These are phyloP conservation scores for Cutaneotrichosporon arboriforme DNA, from an alignment of 1,284 basidiomycete species.

Conservation along the genomic window DNA sequence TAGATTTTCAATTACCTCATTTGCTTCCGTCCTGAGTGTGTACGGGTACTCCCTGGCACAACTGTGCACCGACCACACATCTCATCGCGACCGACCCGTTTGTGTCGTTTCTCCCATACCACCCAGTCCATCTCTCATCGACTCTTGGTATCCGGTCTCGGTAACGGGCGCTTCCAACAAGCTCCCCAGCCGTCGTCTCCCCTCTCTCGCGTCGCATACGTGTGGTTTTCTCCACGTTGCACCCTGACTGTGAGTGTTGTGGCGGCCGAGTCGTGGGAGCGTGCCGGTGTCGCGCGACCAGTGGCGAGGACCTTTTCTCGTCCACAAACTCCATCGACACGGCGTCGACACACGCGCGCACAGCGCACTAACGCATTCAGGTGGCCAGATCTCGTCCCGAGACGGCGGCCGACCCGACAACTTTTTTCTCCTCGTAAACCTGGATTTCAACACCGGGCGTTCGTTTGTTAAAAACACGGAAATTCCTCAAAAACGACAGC, in stretches of 20 bases:
- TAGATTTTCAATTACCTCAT: no score
- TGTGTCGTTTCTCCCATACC: slow-evolving; percentile 2
- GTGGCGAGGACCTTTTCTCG: not conserved
- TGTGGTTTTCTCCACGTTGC: slow-evolving; percentile 1
- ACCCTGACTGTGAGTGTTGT: slow-evolving; percentile 2
- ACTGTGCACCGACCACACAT: no score
- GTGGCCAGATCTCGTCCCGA: slow-evolving; percentile 3
- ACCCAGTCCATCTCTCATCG: slow-evolving; percentile 4
- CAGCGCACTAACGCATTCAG: not conserved
- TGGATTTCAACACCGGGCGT: slow-evolving; percentile 11
- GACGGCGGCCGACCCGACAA: slow-evolving; percentile 16
- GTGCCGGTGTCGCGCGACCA: not conserved
- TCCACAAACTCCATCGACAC: not conserved
- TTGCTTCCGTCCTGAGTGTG: no score
- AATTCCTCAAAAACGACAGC: not conserved
- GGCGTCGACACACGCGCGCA: not conserved
- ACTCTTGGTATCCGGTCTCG: slow-evolving; percentile 5
- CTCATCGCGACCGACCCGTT: not conserved
- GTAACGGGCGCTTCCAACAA: slow-evolving; percentile 5
- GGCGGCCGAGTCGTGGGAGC: no score
- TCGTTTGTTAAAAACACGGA: not conserved
- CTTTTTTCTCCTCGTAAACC: slow-evolving; percentile 2
- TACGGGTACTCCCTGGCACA: no score
- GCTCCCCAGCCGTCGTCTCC: slow-evolving; percentile 4
- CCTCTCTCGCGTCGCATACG: slow-evolving; percentile 6